These are phyloP conservation scores for Aulographum hederae DNA, from an alignment of 2,329 filamentous ascomycete species.

Conservation along the genomic window DNA sequence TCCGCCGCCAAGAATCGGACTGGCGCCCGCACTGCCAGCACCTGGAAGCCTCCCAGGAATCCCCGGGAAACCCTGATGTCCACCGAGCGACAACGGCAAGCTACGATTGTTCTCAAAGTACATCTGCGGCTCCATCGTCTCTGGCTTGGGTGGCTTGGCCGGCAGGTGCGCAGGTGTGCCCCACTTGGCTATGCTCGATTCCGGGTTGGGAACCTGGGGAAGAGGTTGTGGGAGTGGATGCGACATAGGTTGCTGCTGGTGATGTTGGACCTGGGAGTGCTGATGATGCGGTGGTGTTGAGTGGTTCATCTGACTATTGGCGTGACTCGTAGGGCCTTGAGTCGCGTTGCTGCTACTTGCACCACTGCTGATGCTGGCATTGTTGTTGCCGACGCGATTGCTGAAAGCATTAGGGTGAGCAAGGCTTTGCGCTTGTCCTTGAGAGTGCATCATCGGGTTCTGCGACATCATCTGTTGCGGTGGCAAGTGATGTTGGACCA, in stretches of 20 bases:
- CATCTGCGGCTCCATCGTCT: slow-evolving; percentile 13
- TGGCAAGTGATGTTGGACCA: too few relatives aligned
- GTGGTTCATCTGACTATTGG: slow-evolving; percentile 5
- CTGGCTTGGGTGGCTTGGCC: slow-evolving; percentile 33
- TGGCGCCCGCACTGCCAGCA: background rate
- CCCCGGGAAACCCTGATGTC: background rate
- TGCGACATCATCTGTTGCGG: too few relatives aligned
- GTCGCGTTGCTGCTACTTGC: too few relatives aligned
- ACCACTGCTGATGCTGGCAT: too few relatives aligned
- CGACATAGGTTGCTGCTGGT: too few relatives aligned
- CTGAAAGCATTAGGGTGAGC: too few relatives aligned
- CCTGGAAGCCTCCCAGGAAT: background rate
- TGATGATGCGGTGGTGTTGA: slow-evolving; percentile 5
- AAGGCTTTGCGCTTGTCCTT: too few relatives aligned
- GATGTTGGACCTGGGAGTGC: slow-evolving; percentile 6
- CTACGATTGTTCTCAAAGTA: slow-evolving; percentile 6
- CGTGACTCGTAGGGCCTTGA: too few relatives aligned
- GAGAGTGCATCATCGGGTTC: too few relatives aligned
- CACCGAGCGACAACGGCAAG: background rate
- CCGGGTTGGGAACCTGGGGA: slow-evolving; percentile 12
- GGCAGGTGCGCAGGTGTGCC: slow-evolving; percentile 35
- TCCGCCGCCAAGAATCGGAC: background rate
- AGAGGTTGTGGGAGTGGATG: slow-evolving; percentile 15
- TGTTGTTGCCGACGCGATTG: too few relatives aligned
- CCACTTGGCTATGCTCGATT: slow-evolving; percentile 32